Evolutionary conservation across 2,329 filamentous ascomycete genomes (phyloP), one percentile per base, ranked within the genome.

Genomic region (Exophiala sp.): DNA sequence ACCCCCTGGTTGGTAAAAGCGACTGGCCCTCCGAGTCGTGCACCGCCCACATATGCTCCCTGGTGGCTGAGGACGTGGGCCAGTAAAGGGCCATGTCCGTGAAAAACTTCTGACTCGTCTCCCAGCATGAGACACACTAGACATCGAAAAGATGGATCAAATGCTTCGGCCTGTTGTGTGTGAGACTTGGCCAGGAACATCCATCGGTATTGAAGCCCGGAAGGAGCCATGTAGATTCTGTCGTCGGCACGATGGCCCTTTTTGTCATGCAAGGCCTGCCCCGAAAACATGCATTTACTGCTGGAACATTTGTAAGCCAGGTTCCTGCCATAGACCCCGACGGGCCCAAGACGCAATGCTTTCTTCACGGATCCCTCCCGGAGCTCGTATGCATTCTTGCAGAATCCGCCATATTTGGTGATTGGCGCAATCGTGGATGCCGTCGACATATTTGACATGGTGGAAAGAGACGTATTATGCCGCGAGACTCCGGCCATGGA

Each of bases 151-250:
- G 43, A 48, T n/a, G 50, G 11, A 2, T 18, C 10, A 16, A 43
- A 14, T 18, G 29, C n/a, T 11, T 44, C 40, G n/a, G n/a, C 27
- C 27, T 46, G 39, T 30, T 35, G 55, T 7, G 71, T 62, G 58
- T 74, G 71, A 6, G 62, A 66, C 55, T 74, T 74, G n/a, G 71
- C 71, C 1, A 74, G 63, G 52, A 74, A 74, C 8, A 63, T 52
- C 68, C 70, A 74, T 2, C 71, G 68, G 50, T 70, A 71, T 13
- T 65, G 66, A 16, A 74, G 59, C 0, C 70, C 68, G 10, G 62
- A 16, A 1, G 44, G 30, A 30, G 16, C 10, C 16, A 13, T 37
- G 14, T 23, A 24, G 13, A 52, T 16, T 14, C 32, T 40, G 18
- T 43, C 23, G 23, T 48, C 24, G 7, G 48, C 39, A 13, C 30